These are phyloP conservation scores for Phytophthora sansomeana DNA, from an alignment of 352 stramenopile genomes.

Conservation along the genomic window DNA sequence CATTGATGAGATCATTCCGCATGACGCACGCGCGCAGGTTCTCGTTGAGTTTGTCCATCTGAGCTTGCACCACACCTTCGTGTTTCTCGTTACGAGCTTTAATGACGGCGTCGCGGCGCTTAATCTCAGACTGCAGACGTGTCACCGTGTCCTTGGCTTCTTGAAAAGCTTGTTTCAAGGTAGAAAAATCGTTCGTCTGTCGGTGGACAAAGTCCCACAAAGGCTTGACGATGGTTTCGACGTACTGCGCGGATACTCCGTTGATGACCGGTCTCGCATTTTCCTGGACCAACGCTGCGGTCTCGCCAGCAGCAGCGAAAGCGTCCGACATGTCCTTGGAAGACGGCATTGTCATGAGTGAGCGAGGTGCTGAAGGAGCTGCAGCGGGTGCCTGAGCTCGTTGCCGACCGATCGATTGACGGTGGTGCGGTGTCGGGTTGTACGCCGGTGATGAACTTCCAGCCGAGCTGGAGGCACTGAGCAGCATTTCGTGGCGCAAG, in stretches of 20 bases:
- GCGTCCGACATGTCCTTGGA: conserved; percentile 36
- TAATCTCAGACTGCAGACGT: conserved; percentile 83
- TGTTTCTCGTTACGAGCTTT: conserved; percentile 84
- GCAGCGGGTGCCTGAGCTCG: conserved; percentile 19
- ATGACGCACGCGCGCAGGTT: conserved; percentile 76
- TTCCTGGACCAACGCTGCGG: conserved; percentile 25
- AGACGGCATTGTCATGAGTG: conserved; percentile 24
- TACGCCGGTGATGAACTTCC: conserved; percentile 23
- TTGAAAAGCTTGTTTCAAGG: conserved; percentile 65
- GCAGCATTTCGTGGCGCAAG: conserved; percentile 77
- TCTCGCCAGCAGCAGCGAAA: conserved; percentile 30
- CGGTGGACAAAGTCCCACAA: conserved; percentile 83
- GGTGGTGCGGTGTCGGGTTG: conserved; percentile 66
- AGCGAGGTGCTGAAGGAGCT: conserved; percentile 11
- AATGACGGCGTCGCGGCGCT: conserved; percentile 78
- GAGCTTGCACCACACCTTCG: conserved; percentile 68
- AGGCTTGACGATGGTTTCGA: conserved; percentile 61
- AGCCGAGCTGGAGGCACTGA: conserved; percentile 59
- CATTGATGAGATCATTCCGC: conserved; percentile 77
- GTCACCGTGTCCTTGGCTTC: conserved; percentile 80
- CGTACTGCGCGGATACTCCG: conserved; percentile 26
- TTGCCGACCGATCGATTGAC: conserved; percentile 51
- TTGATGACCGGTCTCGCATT: conserved; percentile 1
- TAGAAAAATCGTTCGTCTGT: conserved; percentile 78
- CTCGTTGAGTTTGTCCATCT: conserved; percentile 86